Conservation (phyloP, 2,329 filamentous ascomycete genomes). For the Plectosphaerella cucumerina region DNA sequence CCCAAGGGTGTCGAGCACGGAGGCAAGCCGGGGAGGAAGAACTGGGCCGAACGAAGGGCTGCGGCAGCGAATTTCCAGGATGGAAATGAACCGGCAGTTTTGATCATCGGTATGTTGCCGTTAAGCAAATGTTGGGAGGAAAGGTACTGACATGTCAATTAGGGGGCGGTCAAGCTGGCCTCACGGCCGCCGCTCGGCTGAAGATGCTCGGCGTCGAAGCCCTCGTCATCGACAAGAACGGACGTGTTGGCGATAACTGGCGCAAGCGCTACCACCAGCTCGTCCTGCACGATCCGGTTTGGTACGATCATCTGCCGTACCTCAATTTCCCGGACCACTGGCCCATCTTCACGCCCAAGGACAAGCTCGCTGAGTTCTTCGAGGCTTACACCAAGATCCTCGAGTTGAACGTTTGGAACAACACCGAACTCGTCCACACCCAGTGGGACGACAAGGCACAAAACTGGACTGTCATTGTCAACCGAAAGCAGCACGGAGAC, state of each 20-base stretch:
- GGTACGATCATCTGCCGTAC: constrained; percentile 59
- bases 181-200: constrained; percentile 53
- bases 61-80: constrained; percentile 43
- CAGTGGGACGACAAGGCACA: constrained; percentile 45
- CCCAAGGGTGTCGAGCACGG: constrained; percentile 55
- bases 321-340: constrained; percentile 59
- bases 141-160: constrained; percentile 24
- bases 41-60: constrained; percentile 54
- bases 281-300: constrained; percentile 65
- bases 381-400: constrained; percentile 59
- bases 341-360: constrained; percentile 69
- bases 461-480: constrained; percentile 52
- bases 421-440: constrained; percentile 41
- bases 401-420: constrained; percentile 66
- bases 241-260: constrained; percentile 61
- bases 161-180: constrained; percentile 50
- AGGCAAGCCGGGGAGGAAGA: constrained; percentile 44
- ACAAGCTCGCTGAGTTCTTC: constrained; percentile 67
- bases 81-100: constrained; percentile 46
- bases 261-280: constrained; percentile 58
- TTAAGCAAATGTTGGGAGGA: background rate
- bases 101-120: constrained; percentile 41
- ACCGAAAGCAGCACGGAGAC: constrained; percentile 37
- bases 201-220: constrained; percentile 53
- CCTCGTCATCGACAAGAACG: constrained; percentile 55